Percentiles rank a stretch among this genome's conserved stretches.
Conservation (phyloP, 257 asterid species). For the Pogostemon cablin region DNA sequence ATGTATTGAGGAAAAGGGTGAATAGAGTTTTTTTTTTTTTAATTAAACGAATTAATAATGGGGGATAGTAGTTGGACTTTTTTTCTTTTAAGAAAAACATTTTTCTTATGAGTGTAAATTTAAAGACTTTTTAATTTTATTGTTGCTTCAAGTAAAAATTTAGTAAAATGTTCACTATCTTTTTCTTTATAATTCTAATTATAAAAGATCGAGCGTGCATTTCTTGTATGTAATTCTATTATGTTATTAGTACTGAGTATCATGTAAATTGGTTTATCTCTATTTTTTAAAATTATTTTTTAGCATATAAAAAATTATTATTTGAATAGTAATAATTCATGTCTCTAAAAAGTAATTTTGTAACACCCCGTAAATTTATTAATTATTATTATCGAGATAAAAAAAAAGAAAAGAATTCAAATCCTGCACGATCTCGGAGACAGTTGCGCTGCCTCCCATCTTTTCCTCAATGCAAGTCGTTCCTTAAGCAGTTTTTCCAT, state of each 20-base stretch:
- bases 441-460: too few relatives aligned
- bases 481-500: too few relatives aligned
- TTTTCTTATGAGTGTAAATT: constrained; percentile 57
- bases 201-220: neutral
- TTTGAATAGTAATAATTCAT: too few relatives aligned
- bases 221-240: neutral
- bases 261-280: too few relatives aligned
- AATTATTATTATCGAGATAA: too few relatives aligned
- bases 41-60: constrained; percentile 29
- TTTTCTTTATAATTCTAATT: neutral
- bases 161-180: neutral
- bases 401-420: too few relatives aligned
- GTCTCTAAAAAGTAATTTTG: too few relatives aligned
- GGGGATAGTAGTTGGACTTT: constrained; percentile 32
- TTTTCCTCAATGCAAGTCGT: too few relatives aligned
- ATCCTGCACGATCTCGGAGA: too few relatives aligned
- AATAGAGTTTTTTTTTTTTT: neutral
- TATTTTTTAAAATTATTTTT: too few relatives aligned
- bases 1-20: constrained; percentile 40
- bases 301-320: too few relatives aligned
- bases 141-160: constrained; percentile 15
- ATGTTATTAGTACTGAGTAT: neutral
- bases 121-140: constrained; percentile 41
- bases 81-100: constrained; percentile 26
- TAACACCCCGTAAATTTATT: too few relatives aligned